Evolutionary conservation across 2,329 filamentous ascomycete species (phyloP).

Genomic region (Cryphonectria carpinicola): DNA sequence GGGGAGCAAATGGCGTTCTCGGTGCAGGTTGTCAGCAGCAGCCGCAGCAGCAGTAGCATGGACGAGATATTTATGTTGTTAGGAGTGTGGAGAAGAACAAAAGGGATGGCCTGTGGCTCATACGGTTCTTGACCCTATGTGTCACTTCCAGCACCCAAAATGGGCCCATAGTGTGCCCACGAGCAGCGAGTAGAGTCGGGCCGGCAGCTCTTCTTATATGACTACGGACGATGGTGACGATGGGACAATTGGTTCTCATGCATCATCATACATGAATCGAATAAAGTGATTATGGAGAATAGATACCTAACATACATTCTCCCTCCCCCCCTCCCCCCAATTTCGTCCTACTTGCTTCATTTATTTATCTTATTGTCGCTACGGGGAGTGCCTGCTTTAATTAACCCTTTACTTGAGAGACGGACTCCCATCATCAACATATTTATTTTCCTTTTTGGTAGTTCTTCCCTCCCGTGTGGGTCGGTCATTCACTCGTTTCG

Average conservation of each 20-base stretch:
- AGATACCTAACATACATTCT: not conserved
- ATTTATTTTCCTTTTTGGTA: not conserved
- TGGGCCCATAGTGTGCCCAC: not conserved
- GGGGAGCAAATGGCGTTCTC: not conserved
- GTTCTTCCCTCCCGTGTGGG: not conserved
- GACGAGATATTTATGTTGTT: not conserved
- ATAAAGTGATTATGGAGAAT: not conserved
- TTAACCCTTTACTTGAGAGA: not conserved
- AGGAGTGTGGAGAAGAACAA: not conserved
- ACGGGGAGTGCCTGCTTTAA: not conserved
- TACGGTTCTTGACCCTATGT: not conserved
- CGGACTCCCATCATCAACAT: not conserved
- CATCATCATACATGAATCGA: not conserved
- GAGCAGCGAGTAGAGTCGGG: not conserved
- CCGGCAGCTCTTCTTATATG: not conserved
- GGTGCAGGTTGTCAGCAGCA: not conserved
- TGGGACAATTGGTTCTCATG: not conserved
- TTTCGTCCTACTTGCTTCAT: not conserved
- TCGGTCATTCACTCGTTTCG: not conserved
- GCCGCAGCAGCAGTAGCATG: conserved; percentile 1
- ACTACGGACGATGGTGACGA: not conserved
- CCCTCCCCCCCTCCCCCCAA: too few relatives aligned
- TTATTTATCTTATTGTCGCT: not conserved
- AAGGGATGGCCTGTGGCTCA: not conserved
- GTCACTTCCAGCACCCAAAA: not conserved